Percentiles rank a stretch among this genome's conserved stretches.
These are phyloP conservation scores for Penicillium arizonense DNA, from an alignment of 495 filamentous ascomycete genomes.

Conservation along the genomic window DNA sequence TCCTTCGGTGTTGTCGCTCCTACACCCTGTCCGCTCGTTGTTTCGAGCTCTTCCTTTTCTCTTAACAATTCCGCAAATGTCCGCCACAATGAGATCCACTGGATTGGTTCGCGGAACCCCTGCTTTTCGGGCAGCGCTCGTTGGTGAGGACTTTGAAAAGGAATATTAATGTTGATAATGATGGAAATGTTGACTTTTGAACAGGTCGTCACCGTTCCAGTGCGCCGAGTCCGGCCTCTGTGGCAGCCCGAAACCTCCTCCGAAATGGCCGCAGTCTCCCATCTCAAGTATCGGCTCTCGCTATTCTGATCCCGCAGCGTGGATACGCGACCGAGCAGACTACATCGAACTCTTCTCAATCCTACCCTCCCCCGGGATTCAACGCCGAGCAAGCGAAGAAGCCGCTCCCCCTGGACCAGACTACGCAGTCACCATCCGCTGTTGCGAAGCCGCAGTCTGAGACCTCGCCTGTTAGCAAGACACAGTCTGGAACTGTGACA, in stretches of 20 bases:
- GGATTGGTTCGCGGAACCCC: conserved; percentile 41
- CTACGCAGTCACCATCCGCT: conserved; percentile 30
- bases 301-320: conserved; percentile 63
- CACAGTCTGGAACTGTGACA: background rate
- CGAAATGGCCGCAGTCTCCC: conserved; percentile 57
- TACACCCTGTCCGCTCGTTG: conserved; percentile 23
- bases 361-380: conserved; percentile 88
- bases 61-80: conserved; percentile 39
- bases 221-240: conserved; percentile 35
- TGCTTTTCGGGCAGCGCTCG: conserved; percentile 33
- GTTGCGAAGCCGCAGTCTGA: conserved; percentile 29
- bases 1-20: conserved; percentile 21
- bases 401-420: conserved; percentile 58
- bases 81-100: conserved; percentile 44
- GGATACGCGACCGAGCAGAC: conserved; percentile 72
- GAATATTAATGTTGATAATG: background rate
- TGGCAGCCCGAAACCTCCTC: conserved; percentile 49
- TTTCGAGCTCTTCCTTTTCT: conserved; percentile 26
- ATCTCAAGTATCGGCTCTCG: conserved; percentile 60
- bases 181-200: conserved; percentile 9
- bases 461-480: conserved; percentile 43
- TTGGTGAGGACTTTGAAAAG: conserved; percentile 17
- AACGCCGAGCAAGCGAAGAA: conserved; percentile 89
- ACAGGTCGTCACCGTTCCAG: conserved; percentile 37
- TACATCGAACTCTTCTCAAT: conserved; percentile 53